These are phyloP conservation scores for Elymus sibiricus DNA, from an alignment of 176 grass and related monocot genomes.

Conservation along the genomic window DNA sequence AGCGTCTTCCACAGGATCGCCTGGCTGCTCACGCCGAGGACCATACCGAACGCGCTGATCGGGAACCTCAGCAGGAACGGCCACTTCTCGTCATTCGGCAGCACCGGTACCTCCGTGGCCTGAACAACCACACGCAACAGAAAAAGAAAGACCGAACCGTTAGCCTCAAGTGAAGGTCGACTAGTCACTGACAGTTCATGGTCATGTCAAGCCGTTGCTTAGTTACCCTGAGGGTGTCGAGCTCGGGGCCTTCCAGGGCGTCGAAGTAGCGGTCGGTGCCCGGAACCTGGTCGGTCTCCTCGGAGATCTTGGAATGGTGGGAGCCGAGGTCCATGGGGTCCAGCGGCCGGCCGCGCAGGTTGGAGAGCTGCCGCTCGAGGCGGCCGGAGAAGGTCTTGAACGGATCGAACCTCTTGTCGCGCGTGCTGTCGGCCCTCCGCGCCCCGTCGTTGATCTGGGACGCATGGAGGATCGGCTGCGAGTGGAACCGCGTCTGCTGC, in stretches of 20 bases:
- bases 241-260: slow-evolving; percentile 86
- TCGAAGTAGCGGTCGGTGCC: slow-evolving; percentile 84
- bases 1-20: slow-evolving; percentile 90
- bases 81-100: slow-evolving; percentile 85
- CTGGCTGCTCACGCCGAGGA: slow-evolving; percentile 87
- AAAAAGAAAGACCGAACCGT: background rate
- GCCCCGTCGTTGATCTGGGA: background rate
- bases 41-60: slow-evolving; percentile 83
- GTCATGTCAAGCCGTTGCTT: background rate
- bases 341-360: slow-evolving; percentile 62
- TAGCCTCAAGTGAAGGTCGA: background rate
- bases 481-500: slow-evolving; percentile 55
- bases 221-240: slow-evolving; percentile 76
- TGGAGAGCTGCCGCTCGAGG: slow-evolving; percentile 83
- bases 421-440: slow-evolving; percentile 20
- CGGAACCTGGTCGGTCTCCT: slow-evolving; percentile 60
- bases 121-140: background rate
- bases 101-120: slow-evolving; percentile 73
- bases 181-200: background rate
- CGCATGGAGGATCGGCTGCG: slow-evolving; percentile 54
- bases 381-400: slow-evolving; percentile 96
- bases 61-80: slow-evolving; percentile 95
- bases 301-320: background rate
- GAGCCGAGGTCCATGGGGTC: slow-evolving; percentile 12
- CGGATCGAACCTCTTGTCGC: slow-evolving; percentile 67